A percentile compares a stretch with the other conserved stretches of the same genome.
Conservation (phyloP, 148 eudicot genomes). For the Camellia japonica region DNA sequence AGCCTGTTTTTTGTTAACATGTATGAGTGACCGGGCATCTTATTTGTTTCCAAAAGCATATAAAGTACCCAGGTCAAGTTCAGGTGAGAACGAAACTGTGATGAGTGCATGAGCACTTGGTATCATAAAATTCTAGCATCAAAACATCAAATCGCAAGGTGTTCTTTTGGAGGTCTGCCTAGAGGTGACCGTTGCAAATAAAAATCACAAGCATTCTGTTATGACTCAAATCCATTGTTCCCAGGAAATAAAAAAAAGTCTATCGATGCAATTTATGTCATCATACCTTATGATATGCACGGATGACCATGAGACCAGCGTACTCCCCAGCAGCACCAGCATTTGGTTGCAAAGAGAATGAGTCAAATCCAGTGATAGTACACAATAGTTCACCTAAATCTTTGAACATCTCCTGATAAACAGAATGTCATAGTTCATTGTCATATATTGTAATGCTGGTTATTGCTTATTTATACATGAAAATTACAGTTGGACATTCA, state of each 20-base stretch:
- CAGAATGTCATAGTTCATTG: not conserved
- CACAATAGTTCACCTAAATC: constrained; percentile 80
- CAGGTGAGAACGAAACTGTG: not conserved
- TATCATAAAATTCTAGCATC: not conserved
- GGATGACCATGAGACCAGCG: constrained; percentile 97
- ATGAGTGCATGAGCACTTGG: not conserved
- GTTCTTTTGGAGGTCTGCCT: not conserved
- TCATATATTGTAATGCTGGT: constrained; percentile 2
- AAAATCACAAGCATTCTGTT: not conserved
- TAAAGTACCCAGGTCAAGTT: not conserved
- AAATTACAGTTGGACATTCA: not conserved
- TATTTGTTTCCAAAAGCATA: not conserved
- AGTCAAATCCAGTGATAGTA: constrained; percentile 89
- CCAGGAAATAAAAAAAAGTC: not conserved
- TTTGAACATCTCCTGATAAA: constrained; percentile 81
- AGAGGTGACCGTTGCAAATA: not conserved
- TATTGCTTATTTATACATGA: constrained; percentile 6
- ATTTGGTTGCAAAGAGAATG: constrained; percentile 96
- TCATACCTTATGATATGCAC: constrained; percentile 89
- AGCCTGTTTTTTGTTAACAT: not conserved
- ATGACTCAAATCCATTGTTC: not conserved
- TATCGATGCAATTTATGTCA: constrained; percentile 10
- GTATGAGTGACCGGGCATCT: not conserved
- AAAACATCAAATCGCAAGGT: not conserved
- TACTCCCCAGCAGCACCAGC: constrained; percentile 99